Evolutionary conservation across 306 rosid species (phyloP), one percentile per base, ranked within the genome.

Genomic region (Glycine tomentella): DNA sequence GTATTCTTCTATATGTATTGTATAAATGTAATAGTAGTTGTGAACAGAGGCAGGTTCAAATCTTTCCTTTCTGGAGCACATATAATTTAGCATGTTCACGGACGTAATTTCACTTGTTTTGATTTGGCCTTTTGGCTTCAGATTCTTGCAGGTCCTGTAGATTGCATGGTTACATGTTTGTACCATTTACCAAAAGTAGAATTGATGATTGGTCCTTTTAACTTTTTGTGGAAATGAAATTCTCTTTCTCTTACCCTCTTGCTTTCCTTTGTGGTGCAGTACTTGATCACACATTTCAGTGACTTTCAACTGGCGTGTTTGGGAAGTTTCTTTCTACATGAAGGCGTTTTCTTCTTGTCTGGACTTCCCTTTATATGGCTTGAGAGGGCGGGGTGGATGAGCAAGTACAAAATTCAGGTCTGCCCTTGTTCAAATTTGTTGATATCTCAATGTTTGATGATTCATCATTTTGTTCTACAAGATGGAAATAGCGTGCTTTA

Each of bases 391-490:
- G 98, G 99, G 66, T 96, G 93, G 97, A 87, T 96, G 84, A 90
- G 87, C 97, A 90, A 92, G 86, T 96, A 88, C 87, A 96, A 96
- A 87, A 96, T 96, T 87, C 99, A 96, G 99, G 99, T 95, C 71
- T 48, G 33, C 68, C 14, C 68, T 56, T 16, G 61, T 83, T 69
- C 11, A 52, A 25, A 80, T 64, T 50, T 40, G 62, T 8, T 70
- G 46, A 66, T 82, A 59, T 72, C 65, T 62, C 31, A 58, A 48
- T 44, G 65, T 45, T 76, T 12, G 13, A 64, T 49, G 38, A 10
- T 72, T 75, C 58, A 1, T 72, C 49, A 31, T 42, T 61, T 53
- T 81, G 74, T 58, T 73, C 45, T 40, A 73, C 49, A 31, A 7
- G 40, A 53, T 79, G 34, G 16, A 17, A 63, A 55, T 7, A 33